Base-by-base conservation (phyloP, 108 stramenopile genomes). In the Cylindrotheca fusiformis region DNA sequence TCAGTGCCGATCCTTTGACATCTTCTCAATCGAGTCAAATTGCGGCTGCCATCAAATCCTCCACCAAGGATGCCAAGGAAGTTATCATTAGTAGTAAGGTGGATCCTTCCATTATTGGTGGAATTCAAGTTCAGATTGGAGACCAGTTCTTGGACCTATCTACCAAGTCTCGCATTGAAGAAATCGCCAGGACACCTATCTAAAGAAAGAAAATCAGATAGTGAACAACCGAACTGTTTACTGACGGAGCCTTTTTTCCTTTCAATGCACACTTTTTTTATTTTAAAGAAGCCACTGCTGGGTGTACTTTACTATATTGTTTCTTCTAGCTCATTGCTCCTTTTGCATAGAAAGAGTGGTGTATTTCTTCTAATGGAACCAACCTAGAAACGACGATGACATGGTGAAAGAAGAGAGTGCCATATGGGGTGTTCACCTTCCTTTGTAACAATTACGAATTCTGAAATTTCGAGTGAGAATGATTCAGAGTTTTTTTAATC, bases 101-200 rank as follows among this genome's bases (percentile, higher is more conserved):
- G 21, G 87, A 98, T 80, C 91, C 95, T 19, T 60, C 77, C 28
- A 91, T 98, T 58, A 65, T 98, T 60, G 97, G 96, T 20, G 97
- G 97, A 51, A 81, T 98, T 60, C 94, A 95, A 72, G 94, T 97
- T 24, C 95, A 95, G 78, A 97, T 97, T 72, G 97, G 97, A 32
- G 96, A 98, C 76, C 86, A 95, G 79, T 97, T 96, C 74, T 87
- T 98, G 83, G 97, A 98, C 81, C 86, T 98, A 47, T 93, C 91
- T 57, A 88, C 93, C 36, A 82, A 85, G 33, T 89, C 82, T 46
- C 84, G 89, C 75, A 96, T 98, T 69, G 91, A 93, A 56, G 87
- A 86, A 70, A 81, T 93, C 60, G 60, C 79, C 29, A 77, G 87
- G 58, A 93, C 77, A 32, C 71, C 73, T 25, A 71, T 93, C 50